Evolutionary conservation across 2,329 filamentous ascomycete species (phyloP), one percentile per base, ranked within the genome.

Genomic region (Fusarium tupiense): DNA sequence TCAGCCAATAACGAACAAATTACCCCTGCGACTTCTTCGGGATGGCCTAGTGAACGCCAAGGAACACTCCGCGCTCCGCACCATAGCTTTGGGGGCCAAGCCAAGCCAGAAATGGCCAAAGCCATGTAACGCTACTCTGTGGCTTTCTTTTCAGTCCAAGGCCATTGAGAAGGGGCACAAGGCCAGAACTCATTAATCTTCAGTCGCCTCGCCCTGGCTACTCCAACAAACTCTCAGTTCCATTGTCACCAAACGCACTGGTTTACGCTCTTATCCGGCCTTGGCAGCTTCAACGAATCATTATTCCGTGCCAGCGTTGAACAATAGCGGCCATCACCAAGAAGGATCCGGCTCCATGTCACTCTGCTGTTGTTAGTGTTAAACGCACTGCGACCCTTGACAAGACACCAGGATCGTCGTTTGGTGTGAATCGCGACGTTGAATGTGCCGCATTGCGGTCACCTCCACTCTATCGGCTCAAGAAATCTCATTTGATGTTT

Each of bases 71-170:
- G 13, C 40, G 44, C 43, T 66, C 58, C 44, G 58, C 33, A 49
- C 56, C 50, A 68, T 64, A 67, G 61, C 58, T 72, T 74, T 62
- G 59, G 68, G 64, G 52, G 57, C 59, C 47, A 40, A 60, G 63
- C 60, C 54, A 59, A 67, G 46, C 60, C 60, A 29, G 52, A 65
- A 70, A 60, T 29, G 59, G 67, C 41, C 54, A 61, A 66, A 53
- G 58, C 61, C 41, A 64, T 67, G 61, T 66, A 65, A 64, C 67
- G 57, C 52, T 71, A 60, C 49, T 29, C 44, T 60, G 66, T 71
- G 71, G 71, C 71, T 71, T 53, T 43, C 43, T 46, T 49, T 69
- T 47, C 44, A 61, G 44, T 31, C 65, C 19, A 24, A 38, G 63
- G 66, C 44, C 37, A 53, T 29, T 41, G 29, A 46, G 62, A 46